phyloP scores from a whole-genome alignment of 1,284 basidiomycete species.

The Rugosomyces carneus region DNA sequence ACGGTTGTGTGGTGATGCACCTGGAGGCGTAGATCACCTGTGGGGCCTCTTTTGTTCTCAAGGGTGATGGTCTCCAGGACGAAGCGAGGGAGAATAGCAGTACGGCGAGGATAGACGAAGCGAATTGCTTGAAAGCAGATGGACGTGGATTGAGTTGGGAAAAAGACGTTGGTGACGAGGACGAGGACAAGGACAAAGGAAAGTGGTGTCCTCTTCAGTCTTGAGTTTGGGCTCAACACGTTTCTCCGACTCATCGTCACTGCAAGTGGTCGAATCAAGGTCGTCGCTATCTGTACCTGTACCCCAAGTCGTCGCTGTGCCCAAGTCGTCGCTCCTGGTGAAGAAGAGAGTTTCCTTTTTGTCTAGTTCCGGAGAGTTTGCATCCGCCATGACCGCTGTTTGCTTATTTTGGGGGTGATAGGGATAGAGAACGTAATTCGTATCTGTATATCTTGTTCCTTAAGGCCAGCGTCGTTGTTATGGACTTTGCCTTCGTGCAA shows the following conservation, averaged over 20 bases:
- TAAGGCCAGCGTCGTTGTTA: too few species aligned
- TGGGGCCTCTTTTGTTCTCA: constrained; percentile 24
- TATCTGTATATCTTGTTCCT: constrained; percentile 20
- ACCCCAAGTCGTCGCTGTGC: too few species aligned
- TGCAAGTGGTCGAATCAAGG: not conserved
- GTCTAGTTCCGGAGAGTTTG: not conserved
- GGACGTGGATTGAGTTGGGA: constrained; percentile 29
- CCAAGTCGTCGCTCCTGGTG: not conserved
- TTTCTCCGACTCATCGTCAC: too few species aligned
- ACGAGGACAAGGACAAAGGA: not conserved
- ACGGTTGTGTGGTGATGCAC: constrained; percentile 24
- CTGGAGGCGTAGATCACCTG: constrained; percentile 43
- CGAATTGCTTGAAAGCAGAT: constrained; percentile 40
- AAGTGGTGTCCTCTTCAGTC: not conserved
- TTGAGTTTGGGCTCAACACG: not conserved
- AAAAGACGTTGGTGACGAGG: not conserved
- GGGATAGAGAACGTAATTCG: constrained; percentile 51
- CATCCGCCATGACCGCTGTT: constrained; percentile 6
- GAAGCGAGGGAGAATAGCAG: constrained; percentile 40
- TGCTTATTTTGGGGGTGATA: too few species aligned
- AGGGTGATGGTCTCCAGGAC: constrained; percentile 23
- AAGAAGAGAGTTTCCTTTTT: constrained; percentile 1
- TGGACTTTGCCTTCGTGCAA: constrained; percentile 13
- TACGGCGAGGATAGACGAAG: constrained; percentile 37
- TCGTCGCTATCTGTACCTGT: not conserved